A percentile compares a stretch with the other conserved stretches of the same genome.
Evolutionary conservation across 2,329 filamentous ascomycete species (phyloP).

Genomic region (Thelonectria blattea): DNA sequence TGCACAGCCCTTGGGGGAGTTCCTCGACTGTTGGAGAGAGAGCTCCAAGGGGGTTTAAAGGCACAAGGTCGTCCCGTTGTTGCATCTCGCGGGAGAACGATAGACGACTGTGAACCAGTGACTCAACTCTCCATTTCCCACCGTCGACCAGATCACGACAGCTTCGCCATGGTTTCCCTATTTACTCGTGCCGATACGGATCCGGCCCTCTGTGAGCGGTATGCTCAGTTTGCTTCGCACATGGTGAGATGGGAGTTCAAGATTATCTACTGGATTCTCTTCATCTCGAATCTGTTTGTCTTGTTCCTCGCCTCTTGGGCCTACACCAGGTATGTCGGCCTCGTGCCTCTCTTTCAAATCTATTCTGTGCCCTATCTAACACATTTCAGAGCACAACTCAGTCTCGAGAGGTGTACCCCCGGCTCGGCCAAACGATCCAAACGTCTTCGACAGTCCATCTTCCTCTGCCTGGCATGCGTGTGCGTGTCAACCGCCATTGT

Average conservation of each 20-base stretch:
- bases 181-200: constrained; percentile 25
- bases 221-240: constrained; percentile 53
- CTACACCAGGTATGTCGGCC: constrained; percentile 2
- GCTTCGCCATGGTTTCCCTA: constrained; percentile 28
- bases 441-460: constrained; percentile 50
- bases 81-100: background rate
- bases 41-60: constrained; percentile 12
- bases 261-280: constrained; percentile 54
- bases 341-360: background rate
- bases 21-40: too few species aligned
- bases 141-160: background rate
- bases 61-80: constrained; percentile 9
- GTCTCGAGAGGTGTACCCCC: constrained; percentile 46
- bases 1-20: constrained; percentile 12
- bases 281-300: constrained; percentile 50
- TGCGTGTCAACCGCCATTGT: constrained; percentile 51
- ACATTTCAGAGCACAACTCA: constrained; percentile 41
- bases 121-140: constrained; percentile 3
- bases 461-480: constrained; percentile 52
- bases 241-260: constrained; percentile 52
- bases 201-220: constrained; percentile 44
- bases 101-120: background rate
- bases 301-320: constrained; percentile 51
- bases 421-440: constrained; percentile 41
- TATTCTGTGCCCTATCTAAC: background rate